A percentile compares a stretch with the other conserved stretches of the same genome.
Evolutionary conservation across 441 rosid species (phyloP).

Genomic region (Syzygium malaccense): DNA sequence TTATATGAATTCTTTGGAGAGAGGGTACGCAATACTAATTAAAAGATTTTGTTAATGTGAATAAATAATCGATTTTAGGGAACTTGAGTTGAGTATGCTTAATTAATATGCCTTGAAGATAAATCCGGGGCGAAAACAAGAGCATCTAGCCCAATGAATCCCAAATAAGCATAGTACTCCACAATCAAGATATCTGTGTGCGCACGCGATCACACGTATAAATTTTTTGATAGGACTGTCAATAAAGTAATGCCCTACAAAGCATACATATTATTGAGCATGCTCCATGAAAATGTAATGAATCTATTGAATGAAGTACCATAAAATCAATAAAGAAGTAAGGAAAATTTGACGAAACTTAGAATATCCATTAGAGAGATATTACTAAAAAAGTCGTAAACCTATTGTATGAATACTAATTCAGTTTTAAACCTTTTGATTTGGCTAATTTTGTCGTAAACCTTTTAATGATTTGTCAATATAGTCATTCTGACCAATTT

Average conservation of each 20-base stretch:
- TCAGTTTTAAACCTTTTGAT: background rate
- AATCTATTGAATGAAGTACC: background rate
- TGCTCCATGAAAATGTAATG: background rate
- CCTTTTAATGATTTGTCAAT: background rate
- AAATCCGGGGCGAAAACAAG: background rate
- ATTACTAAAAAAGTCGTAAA: background rate
- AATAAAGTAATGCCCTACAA: background rate
- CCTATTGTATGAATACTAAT: background rate
- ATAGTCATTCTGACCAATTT: fast-evolving
- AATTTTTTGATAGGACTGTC: background rate
- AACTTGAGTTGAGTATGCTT: background rate
- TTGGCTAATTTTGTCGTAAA: background rate
- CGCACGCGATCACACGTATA: background rate
- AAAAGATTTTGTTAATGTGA: background rate
- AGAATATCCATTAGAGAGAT: background rate
- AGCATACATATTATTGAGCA: background rate
- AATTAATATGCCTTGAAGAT: background rate
- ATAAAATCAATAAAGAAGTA: background rate
- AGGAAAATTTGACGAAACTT: background rate
- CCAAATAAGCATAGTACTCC: background rate
- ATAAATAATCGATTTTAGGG: background rate
- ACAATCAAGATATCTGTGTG: background rate
- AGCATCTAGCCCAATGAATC: background rate
- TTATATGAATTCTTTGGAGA: background rate
- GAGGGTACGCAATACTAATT: background rate